Base-by-base conservation (phyloP, 306 rosid species). In the Gastrolobium villosum region DNA sequence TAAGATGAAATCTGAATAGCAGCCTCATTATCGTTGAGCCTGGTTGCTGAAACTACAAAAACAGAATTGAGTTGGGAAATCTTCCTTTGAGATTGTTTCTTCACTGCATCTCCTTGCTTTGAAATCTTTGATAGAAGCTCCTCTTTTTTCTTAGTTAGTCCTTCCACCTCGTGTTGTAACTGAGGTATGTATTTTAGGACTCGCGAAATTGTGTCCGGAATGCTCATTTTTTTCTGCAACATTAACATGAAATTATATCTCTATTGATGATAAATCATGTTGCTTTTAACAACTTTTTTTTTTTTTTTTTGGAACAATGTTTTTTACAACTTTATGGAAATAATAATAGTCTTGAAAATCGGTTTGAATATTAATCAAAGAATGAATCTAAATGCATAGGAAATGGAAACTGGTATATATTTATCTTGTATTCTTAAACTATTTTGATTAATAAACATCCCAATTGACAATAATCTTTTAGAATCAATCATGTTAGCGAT, bases 131-230 rank as follows among this genome's bases (percentile, higher is more conserved):
- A 39, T 6, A 88, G 64, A 34, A 90, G 85, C 68, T 76, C 92
- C 50, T 84, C 90, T 77, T 85, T 87, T 57, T 86, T 90, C 72
- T 37, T 65, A 3, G n/a, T 63, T 30, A 90, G 73, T 28, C 54
- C 87, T 69, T 87, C 82, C 62, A 90, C 88, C 60, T 88, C 86
- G 41, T 81, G 65, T 57, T 87, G 88, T 10, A 92, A 80, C 80
- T 88, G 88, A 2, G 93, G 96, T 62, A 92, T 84, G 82, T 88
- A 90, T 8, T 81, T 86, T 31, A 90, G 45, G 1, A 81, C 94
- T 3, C 77, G 62, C 2, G 90, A 77, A 77, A 90, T 79, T 72
- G 92, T 89, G 3, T 77, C 80, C 0, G 94, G 97, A 61, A 85
- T 85, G 80, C 94, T 93, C 55, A 90, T 50, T 31, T 81, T 89